phyloP scores from a whole-genome alignment of 164 flowering plant genomes.

The Dillenia suffruticosa region DNA sequence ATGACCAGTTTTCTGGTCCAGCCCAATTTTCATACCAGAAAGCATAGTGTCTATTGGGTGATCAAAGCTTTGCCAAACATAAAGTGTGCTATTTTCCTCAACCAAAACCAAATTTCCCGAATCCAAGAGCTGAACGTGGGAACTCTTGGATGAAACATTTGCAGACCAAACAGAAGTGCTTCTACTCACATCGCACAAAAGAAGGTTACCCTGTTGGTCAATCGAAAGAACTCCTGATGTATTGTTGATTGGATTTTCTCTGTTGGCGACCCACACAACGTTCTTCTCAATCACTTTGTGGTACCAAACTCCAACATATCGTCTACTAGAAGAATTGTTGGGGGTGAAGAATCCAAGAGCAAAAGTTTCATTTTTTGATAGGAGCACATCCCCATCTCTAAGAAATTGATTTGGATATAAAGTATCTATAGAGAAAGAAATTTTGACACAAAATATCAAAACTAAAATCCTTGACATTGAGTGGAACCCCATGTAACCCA shows the following conservation, averaged over 20 bases:
- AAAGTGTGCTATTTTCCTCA: not conserved
- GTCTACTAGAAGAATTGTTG: not conserved
- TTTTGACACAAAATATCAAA: no score
- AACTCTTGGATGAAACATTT: not conserved
- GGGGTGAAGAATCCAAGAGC: constrained; percentile 8
- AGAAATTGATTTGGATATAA: no score
- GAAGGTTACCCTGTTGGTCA: not conserved
- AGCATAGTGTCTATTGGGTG: constrained; percentile 2
- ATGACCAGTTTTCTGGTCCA: not conserved
- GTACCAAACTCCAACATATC: constrained; percentile 17
- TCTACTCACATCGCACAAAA: not conserved
- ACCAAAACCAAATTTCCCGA: constrained; percentile 10
- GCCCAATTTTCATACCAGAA: constrained; percentile 7
- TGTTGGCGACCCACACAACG: constrained; percentile 14
- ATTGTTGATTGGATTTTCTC: constrained; percentile 1
- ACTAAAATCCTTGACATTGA: no score
- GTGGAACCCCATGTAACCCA: no score
- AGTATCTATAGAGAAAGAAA: no score
- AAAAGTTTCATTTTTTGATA: not conserved
- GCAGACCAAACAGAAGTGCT: not conserved
- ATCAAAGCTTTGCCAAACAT: constrained; percentile 14
- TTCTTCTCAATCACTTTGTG: not conserved
- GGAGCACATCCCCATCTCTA: no score
- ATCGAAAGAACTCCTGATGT: not conserved
- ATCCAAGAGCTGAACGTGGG: constrained; percentile 3